Evolutionary conservation across 2,329 filamentous ascomycete species (phyloP).

Genomic region (Penicillium griseofulvum): DNA sequence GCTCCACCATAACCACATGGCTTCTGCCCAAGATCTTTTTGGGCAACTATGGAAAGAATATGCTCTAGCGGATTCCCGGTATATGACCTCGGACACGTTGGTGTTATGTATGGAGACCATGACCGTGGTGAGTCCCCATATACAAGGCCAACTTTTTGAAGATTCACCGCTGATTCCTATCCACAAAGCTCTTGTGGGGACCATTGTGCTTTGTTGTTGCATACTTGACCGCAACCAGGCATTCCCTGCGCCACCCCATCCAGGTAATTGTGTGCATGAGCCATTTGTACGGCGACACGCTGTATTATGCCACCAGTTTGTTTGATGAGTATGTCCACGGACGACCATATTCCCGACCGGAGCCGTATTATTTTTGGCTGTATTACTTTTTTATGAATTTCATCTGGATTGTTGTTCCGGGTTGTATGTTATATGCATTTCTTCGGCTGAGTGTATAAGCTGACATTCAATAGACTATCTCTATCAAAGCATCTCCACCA

Average conservation of each 20-base stretch:
- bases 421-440: slow-evolving; percentile 43
- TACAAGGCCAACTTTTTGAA: neutral
- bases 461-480: slow-evolving; percentile 31
- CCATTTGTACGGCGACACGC: slow-evolving; percentile 62
- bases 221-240: slow-evolving; percentile 52
- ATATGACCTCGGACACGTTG: slow-evolving; percentile 76
- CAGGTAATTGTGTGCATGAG: slow-evolving; percentile 62
- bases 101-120: slow-evolving; percentile 85
- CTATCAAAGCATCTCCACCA: slow-evolving; percentile 29
- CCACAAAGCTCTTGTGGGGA: slow-evolving; percentile 56
- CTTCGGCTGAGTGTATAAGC: neutral
- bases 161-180: slow-evolving; percentile 5
- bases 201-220: slow-evolving; percentile 60
- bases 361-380: slow-evolving; percentile 63
- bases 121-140: slow-evolving; percentile 61
- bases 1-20: slow-evolving; percentile 64
- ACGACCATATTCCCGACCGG: slow-evolving; percentile 58
- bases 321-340: slow-evolving; percentile 58
- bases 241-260: slow-evolving; percentile 58
- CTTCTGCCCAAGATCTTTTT: slow-evolving; percentile 67
- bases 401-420: slow-evolving; percentile 64
- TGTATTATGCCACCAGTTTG: slow-evolving; percentile 64
- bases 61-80: slow-evolving; percentile 79
- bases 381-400: slow-evolving; percentile 67
- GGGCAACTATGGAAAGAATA: slow-evolving; percentile 95